Base-by-base conservation (phyloP, 2,329 filamentous ascomycete species). In the Neonectria ditissima region DNA sequence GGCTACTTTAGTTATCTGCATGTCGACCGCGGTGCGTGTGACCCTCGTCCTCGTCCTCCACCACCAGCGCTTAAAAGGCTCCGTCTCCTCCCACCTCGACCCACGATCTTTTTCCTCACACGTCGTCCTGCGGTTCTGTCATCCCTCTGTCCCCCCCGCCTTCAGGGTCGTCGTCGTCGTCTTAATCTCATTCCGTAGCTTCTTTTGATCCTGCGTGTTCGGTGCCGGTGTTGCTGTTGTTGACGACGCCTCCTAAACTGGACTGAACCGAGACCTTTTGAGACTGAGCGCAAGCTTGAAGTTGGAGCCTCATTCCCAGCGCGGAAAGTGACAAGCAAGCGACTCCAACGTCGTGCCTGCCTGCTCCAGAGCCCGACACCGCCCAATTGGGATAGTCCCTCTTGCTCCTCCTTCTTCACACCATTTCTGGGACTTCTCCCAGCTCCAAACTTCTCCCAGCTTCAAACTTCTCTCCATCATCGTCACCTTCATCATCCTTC, bases 111-210 rank as follows among this genome's bases (percentile, higher is more conserved):
- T 44, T 37, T 28, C 45, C 45, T 53, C 56, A 59, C 56, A 43
- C 48, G 41, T 50, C 48, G 47, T 53, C 56, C 34, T 52, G 55
- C 48, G 55, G 47, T 51, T 52, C 55, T 59, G 45, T 58, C 55
- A 34, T 39, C 37, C 16, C 45, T 13, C 54, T n/a, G n/a, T 6
- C 24, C 6, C 24, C 24, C 24, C 24, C 24, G 24, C 37, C 54
- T 24, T 45, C 47, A 20, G 28, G 47, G 47, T 41, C n/a, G 37
- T 41, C 44, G 43, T 48, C 28, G 26, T 34, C 30, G 26, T 48
- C 16, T 10, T 30, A 22, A 20, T 24, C 20, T 6, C 28, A 16
- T n/a, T 16, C 16, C 11, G 14, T 26, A 4, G 44, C 26, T 47
- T 10, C 30, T 13, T 13, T 32, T 13, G 10, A 32, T 32, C 30